Conservation (phyloP, 441 rosid genomes). For the Croton setiger region DNA sequence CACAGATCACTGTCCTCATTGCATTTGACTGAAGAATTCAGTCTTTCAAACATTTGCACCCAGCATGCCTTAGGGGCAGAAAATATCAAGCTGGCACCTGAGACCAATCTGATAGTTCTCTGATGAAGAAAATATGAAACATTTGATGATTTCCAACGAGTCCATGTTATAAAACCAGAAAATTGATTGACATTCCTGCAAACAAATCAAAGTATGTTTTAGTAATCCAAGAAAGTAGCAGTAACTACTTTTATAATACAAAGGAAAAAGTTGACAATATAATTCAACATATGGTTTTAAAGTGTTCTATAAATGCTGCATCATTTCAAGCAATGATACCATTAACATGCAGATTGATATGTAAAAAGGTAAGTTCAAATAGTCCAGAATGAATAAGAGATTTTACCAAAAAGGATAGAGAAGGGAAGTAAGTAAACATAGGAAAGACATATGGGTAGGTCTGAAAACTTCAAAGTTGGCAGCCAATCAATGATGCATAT, state of each 20-base stretch:
- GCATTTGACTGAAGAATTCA: slow-evolving; percentile 34
- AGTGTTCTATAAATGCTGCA: neutral
- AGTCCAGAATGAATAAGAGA: too few relatives aligned
- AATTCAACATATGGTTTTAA: neutral
- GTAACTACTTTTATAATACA: neutral
- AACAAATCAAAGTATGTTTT: slow-evolving; percentile 16
- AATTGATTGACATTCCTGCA: slow-evolving; percentile 40
- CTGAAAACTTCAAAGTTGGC: neutral
- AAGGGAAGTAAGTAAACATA: too few relatives aligned
- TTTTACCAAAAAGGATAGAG: too few relatives aligned
- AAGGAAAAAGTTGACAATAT: neutral
- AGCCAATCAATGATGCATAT: neutral
- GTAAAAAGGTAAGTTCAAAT: too few relatives aligned
- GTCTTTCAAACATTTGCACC: slow-evolving; percentile 47
- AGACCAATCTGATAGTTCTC: slow-evolving; percentile 68
- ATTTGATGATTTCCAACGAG: slow-evolving; percentile 53
- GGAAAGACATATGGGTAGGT: too few relatives aligned
- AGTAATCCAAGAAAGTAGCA: slow-evolving; percentile 16
- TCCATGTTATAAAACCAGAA: slow-evolving; percentile 48
- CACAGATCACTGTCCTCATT: slow-evolving; percentile 29
- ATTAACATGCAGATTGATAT: too few relatives aligned
- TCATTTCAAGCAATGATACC: too few relatives aligned
- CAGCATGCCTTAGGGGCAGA: slow-evolving; percentile 61
- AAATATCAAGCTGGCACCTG: slow-evolving; percentile 71
- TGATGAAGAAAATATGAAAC: slow-evolving; percentile 60